Conservation (phyloP, 208 protist species). For the Acanthamoeba polyphaga region DNA sequence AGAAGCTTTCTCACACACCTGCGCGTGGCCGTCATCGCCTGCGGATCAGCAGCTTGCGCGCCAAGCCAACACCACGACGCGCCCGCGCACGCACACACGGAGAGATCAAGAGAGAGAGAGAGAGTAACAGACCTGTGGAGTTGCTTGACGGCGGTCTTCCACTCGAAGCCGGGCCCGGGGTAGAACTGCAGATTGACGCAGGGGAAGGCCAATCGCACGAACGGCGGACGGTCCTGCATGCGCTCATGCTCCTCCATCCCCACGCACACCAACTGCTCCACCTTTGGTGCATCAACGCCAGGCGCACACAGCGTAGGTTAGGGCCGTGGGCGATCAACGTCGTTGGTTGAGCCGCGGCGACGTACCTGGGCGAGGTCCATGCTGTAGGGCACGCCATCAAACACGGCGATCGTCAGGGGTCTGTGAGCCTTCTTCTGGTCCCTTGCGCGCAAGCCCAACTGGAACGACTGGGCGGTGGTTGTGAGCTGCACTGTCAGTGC, state of each 20-base stretch:
- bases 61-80: not conserved
- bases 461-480: not conserved
- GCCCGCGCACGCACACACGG: not conserved
- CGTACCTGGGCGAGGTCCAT: not conserved
- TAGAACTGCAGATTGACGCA: not conserved
- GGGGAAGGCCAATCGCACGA: slow-evolving; percentile 10
- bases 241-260: not conserved
- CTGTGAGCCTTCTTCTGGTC: not conserved
- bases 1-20: slow-evolving; percentile 17
- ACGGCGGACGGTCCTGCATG: slow-evolving; percentile 8
- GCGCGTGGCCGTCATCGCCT: not conserved
- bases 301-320: not conserved
- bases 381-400: not conserved
- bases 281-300: not conserved
- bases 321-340: too few species aligned
- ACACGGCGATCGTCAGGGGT: not conserved
- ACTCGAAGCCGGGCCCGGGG: not conserved
- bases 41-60: not conserved
- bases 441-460: not conserved
- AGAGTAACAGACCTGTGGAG: not conserved
- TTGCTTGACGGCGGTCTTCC: slow-evolving; percentile 10
- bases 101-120: too few species aligned
- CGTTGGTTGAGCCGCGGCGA: not conserved
- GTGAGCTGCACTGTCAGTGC: not conserved
- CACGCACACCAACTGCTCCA: not conserved